Evolutionary conservation across 345 rosid genomes (phyloP), one percentile per base, ranked within the genome.

Genomic region (Salix viminalis): DNA sequence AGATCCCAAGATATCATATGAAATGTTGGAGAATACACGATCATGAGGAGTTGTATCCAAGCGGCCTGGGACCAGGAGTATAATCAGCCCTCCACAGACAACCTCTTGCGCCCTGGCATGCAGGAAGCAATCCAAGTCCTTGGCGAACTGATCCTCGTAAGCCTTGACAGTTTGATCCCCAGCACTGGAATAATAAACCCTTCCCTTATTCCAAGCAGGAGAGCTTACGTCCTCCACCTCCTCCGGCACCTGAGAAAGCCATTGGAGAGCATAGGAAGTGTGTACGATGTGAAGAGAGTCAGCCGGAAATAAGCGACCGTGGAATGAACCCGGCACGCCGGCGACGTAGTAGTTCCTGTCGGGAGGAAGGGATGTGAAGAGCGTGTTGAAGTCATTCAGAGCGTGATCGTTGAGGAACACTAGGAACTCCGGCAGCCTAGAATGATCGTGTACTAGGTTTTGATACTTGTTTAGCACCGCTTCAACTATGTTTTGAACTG

Each of bases 371-470:
- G 76, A 73, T 10, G 9, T 7, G 72, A 69, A 69, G 56, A 69
- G 32, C 16, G 78, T 36, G 65, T 81, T 81, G 78, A 81, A 81
- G 67, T 73, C 80, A 19, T 65, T 81, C 44, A n/a, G 0, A 18
- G 39, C 14, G n/a, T 74, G 79, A 48, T 78, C 81, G 32, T 71
- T 78, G 54, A 82, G 75, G 76, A 74, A 75, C 7, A 82, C 71
- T 39, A 64, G 81, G 75, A 78, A 75, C 26, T 78, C 76, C 4
- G 62, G 74, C 11, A 14, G 19, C 13, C 16, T n/a, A 46, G 52
- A 46, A 46, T 46, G 52, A 46, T 15, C 19, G 3, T 14, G 52
- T 16, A 39, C 34, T 16, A 54, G 70, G 50, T 39, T 12, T 56
- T 23, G 46, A 71, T 60, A 72, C 75, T 71, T 82, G 6, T 18